These are phyloP conservation scores for Spergularia bocconei DNA, from an alignment of 148 eudicot genomes.

Conservation along the genomic window DNA sequence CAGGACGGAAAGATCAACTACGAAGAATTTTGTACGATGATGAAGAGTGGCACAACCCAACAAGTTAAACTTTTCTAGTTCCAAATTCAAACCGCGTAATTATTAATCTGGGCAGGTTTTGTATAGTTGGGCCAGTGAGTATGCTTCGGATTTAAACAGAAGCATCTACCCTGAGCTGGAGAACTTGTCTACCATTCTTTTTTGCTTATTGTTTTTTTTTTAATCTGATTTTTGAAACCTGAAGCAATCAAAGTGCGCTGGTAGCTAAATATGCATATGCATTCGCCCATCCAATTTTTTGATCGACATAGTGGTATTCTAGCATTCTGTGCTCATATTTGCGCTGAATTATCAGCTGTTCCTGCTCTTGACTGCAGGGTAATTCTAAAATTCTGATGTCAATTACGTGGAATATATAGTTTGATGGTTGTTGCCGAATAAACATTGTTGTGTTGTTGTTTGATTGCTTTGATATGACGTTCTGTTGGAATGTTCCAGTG, in stretches of 20 bases:
- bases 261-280: slow-evolving; percentile 1
- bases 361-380: not conserved
- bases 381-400: not conserved
- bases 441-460: too few species aligned
- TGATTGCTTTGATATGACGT: too few species aligned
- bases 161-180: not conserved
- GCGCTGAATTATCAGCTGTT: not conserved
- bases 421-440: not conserved
- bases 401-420: not conserved
- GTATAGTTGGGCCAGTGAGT: slow-evolving; percentile 22
- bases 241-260: not conserved
- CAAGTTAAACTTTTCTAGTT: slow-evolving; percentile 28
- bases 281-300: not conserved
- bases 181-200: not conserved
- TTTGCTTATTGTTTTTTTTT: not conserved
- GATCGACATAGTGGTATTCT: not conserved
- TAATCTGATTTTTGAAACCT: not conserved
- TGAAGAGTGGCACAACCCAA: slow-evolving; percentile 68
- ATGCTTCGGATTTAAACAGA: slow-evolving; percentile 1
- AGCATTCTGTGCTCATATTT: not conserved
- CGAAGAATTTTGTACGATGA: slow-evolving; percentile 88
- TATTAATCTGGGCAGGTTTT: not conserved
- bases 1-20: slow-evolving; percentile 91
- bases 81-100: not conserved
- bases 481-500: too few species aligned